Base-by-base conservation (phyloP, 139 green algal genomes). In the Chlamydomonas incerta region DNA sequence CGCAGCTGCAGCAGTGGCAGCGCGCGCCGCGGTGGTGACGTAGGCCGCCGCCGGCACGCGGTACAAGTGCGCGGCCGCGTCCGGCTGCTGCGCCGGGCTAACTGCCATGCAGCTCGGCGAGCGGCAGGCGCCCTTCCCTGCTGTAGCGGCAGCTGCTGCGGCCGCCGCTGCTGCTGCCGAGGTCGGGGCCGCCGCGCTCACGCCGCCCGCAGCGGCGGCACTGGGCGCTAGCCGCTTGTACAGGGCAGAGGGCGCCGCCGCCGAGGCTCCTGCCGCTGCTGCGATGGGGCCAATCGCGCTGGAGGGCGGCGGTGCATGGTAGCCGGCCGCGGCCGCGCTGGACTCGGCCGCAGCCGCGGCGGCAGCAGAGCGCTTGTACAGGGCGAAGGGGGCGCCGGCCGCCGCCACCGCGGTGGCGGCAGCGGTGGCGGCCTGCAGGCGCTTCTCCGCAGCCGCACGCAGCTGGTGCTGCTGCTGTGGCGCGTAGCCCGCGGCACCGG, bases 311-410 rank as follows among this genome's bases (percentile, higher is more conserved):
- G 41, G 41, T 50, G 41, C 41, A 8, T n/a, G n/a, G n/a, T n/a
- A n/a, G n/a, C n/a, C n/a, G n/a, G n/a, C n/a, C n/a, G n/a, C n/a
- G n/a, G n/a, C n/a, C n/a, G n/a, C n/a, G n/a, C n/a, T n/a, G n/a
- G n/a, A n/a, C n/a, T n/a, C n/a, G n/a, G n/a, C n/a, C n/a, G 8
- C 41, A 50, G 41, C 8, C 6, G 8, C 60, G 34, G 74, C 69
- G 37, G 20, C 37, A 15, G 50, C 41, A 24, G 62, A 13, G 46
- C 70, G 82, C 55, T 75, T 75, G 82, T 69, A 87, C 14, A 87
- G 34, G 28, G 69, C 58, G 5, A 69, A 71, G 24, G 52, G 52
- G 35, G 70, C 35, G 47, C 3, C 52, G 15, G 82, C 50, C 15
- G 67, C 70, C 5, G 11, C 23, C 46, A 26, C 26, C 15, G 60